A percentile compares a stretch with the other conserved stretches of the same genome.
Evolutionary conservation across 176 grass and related monocot genomes (phyloP).

Genomic region (Pharus latifolius): DNA sequence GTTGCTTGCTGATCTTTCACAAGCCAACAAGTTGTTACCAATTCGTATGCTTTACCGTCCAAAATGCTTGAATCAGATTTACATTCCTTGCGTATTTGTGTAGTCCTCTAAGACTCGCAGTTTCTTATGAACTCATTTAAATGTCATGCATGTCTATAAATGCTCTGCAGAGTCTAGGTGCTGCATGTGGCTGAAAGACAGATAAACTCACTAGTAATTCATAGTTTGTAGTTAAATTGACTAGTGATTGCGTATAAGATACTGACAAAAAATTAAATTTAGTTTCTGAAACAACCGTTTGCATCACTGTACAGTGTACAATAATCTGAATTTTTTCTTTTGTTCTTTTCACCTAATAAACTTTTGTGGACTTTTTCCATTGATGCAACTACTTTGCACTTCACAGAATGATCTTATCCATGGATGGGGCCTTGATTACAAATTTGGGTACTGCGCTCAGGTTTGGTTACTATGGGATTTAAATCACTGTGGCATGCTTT

Average conservation of each 20-base stretch:
- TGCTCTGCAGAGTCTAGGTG: background rate
- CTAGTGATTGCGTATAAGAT: background rate
- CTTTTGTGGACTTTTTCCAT: background rate
- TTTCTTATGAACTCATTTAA: background rate
- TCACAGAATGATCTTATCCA: conserved; percentile 83
- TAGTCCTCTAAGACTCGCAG: background rate
- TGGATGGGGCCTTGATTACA: conserved; percentile 93
- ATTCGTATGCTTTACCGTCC: too few relatives aligned
- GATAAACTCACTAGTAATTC: background rate
- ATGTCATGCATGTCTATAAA: background rate
- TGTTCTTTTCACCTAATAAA: background rate
- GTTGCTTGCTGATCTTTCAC: too few relatives aligned
- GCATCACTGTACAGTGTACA: background rate
- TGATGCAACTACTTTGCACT: conserved; percentile 10
- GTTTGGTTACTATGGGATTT: conserved; percentile 26
- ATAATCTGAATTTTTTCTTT: background rate
- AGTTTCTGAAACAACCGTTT: background rate
- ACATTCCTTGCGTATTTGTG: background rate
- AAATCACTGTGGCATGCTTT: background rate
- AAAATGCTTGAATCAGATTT: background rate
- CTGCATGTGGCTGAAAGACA: background rate
- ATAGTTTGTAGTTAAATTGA: background rate
- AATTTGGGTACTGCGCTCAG: conserved; percentile 95
- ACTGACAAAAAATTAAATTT: background rate
- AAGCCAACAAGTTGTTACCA: too few relatives aligned